Conservation (phyloP, 2,329 filamentous ascomycete genomes). For the Fusarium mexicanum region DNA sequence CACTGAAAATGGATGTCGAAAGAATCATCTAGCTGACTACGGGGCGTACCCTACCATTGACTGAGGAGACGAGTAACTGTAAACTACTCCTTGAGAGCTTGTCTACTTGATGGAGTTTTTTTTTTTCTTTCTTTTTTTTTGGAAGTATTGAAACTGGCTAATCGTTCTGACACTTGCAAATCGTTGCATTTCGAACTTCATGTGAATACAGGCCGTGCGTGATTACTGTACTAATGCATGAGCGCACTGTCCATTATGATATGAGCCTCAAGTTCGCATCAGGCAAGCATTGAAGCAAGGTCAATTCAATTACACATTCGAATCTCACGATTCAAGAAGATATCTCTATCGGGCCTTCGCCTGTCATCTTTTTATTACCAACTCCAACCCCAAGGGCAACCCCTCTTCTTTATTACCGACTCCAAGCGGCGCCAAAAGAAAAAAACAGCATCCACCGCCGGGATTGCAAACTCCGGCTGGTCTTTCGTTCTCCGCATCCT, state of each 20-base stretch:
- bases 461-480: slow-evolving; percentile 23
- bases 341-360: slow-evolving; percentile 17
- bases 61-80: neutral
- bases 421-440: slow-evolving; percentile 9
- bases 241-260: slow-evolving; percentile 28
- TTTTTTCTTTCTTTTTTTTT: no score
- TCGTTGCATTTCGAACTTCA: neutral
- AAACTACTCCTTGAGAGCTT: neutral
- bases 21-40: neutral
- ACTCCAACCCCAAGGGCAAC: slow-evolving; percentile 10
- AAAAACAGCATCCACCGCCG: slow-evolving; percentile 22
- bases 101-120: neutral
- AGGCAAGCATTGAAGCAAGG: neutral
- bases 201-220: slow-evolving; percentile 10
- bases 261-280: slow-evolving; percentile 14
- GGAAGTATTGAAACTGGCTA: neutral
- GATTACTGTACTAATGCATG: slow-evolving; percentile 6
- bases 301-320: slow-evolving; percentile 17
- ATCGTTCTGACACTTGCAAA: fast-evolving
- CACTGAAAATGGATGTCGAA: neutral
- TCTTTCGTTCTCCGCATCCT: slow-evolving; percentile 29
- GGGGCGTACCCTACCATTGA: neutral
- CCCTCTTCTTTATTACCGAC: slow-evolving; percentile 27
- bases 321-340: slow-evolving; percentile 10
- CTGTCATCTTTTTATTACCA: slow-evolving; percentile 32